Evolutionary conservation across 495 filamentous ascomycete species (phyloP).

Genomic region (Letharia lupina): DNA sequence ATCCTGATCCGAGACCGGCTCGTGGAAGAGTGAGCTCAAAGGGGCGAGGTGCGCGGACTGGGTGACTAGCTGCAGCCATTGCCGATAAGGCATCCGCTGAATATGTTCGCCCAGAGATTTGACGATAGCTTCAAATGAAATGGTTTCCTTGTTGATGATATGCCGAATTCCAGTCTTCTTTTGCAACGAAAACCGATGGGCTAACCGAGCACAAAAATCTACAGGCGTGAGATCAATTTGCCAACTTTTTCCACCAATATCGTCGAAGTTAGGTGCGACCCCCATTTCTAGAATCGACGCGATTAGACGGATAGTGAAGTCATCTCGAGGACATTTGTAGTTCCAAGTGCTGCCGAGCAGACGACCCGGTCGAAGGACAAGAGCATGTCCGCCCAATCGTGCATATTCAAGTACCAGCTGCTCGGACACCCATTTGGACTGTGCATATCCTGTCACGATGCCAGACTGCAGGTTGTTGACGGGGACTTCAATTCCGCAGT

Average conservation of each 20-base stretch:
- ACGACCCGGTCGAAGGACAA: conserved; percentile 4
- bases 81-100: neutral
- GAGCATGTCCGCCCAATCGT: neutral
- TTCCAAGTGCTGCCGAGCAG: conserved; percentile 2
- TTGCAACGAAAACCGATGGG: neutral
- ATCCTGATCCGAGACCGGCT: neutral
- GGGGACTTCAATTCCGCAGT: conserved; percentile 48
- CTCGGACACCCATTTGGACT: conserved; percentile 63
- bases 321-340: conserved; percentile 3
- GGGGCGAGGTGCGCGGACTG: conserved; percentile 3
- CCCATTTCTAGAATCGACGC: conserved; percentile 4
- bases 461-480: conserved; percentile 52
- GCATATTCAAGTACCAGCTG: conserved; percentile 49
- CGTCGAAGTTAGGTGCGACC: neutral
- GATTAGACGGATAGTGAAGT: conserved; percentile 1
- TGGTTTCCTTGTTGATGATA: neutral
- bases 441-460: conserved; percentile 53
- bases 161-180: neutral
- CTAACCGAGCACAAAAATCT: neutral
- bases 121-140: neutral
- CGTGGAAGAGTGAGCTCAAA: conserved; percentile 3
- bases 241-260: neutral
- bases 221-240: conserved; percentile 9
- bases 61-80: neutral
- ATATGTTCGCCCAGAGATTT: neutral